Base-by-base conservation (phyloP, 306 rosid genomes). In the Lablab purpureus region DNA sequence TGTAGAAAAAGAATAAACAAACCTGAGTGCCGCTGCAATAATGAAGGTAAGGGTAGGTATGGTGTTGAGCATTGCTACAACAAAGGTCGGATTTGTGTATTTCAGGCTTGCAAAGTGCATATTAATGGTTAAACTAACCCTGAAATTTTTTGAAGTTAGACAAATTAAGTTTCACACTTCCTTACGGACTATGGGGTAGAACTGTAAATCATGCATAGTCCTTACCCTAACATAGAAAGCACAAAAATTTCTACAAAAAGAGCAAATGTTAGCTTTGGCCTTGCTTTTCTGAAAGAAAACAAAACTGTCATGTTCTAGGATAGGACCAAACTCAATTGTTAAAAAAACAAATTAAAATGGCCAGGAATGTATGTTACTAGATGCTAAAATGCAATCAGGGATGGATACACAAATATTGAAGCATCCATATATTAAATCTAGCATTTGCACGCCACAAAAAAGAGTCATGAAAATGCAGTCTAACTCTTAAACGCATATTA, bases 181-280 rank as follows among this genome's bases (percentile, higher is more conserved):
- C 27, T 0, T 10, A 18, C 1, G 27, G 3, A 51, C 1, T 10
- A 30, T 1, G 19, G 4, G 45, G 32, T 15, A 28, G 49, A 70
- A 2, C 32, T 23, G 9, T 28, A 55, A 63, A 73, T 8, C 25
- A 56, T 50, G 7, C 28, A 10, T 65, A 17, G 17, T 71, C 8
- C 87, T 76, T 90, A 94, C 99, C 95, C 97, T 19, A 89, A n/a
- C n/a, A 90, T 71, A 47, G 97, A 91, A 19, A 94, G 95, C 84
- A 94, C 76, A 83, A 87, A 91, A 30, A 94, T 82, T 74, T 94
- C 97, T 71, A 88, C n/a, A 28, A 92, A 75, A 22, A 92, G 89
- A 80, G 80, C 30, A 32, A 82, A 5, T 21, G 95, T 91, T 72
- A 94, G 83, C 83, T 80, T 86, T 59, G 99, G 97, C 37, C 97